Conservation (phyloP, 75 land plant genomes). For the Isoetes taiwanensis region DNA sequence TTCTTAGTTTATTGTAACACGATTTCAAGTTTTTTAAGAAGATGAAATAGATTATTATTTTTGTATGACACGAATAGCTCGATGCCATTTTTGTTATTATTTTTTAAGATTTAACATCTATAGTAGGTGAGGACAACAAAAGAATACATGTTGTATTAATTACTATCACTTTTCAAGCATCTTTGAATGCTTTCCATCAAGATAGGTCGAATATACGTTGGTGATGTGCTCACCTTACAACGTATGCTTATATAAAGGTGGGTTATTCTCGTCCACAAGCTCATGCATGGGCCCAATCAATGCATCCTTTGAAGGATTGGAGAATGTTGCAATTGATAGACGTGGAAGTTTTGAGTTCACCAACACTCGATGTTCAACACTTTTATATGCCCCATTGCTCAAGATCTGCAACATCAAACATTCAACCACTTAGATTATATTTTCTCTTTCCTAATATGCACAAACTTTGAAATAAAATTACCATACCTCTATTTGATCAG, state of each 20-base stretch:
- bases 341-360: slow-evolving; percentile 33
- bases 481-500: slow-evolving; percentile 23
- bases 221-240: slow-evolving; percentile 38
- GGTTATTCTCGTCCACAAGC: slow-evolving; percentile 14
- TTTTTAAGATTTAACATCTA: no score
- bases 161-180: no score
- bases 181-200: slow-evolving; percentile 12
- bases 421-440: no score
- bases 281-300: slow-evolving; percentile 32
- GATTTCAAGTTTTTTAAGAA: no score
- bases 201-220: not conserved
- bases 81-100: no score
- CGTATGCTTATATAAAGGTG: slow-evolving; percentile 28
- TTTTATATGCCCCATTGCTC: slow-evolving; percentile 69
- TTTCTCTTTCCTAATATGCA: no score
- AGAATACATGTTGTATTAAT: no score
- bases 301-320: slow-evolving; percentile 40
- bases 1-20: no score
- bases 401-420: slow-evolving; percentile 40
- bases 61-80: no score
- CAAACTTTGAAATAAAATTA: no score
- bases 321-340: slow-evolving; percentile 35
- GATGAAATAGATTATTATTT: no score
- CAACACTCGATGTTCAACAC: slow-evolving; percentile 51
- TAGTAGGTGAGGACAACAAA: no score